phyloP scores from a whole-genome alignment of 192 early-diverging fungal genomes.

The Powellomyces hirtus region DNA sequence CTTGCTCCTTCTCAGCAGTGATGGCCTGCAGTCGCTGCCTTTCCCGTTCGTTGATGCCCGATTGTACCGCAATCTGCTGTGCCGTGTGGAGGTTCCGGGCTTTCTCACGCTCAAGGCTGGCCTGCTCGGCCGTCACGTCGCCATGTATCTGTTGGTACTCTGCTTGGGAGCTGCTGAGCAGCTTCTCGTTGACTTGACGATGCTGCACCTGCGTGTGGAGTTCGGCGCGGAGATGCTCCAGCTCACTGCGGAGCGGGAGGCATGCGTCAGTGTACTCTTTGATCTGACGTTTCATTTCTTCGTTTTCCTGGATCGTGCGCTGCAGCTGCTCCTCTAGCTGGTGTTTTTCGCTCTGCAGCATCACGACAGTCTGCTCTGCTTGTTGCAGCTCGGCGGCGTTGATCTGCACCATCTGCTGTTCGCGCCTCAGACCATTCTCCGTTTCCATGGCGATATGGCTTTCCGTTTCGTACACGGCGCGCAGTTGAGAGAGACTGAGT shows the following conservation, averaged over 20 bases:
- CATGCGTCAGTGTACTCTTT: conserved; percentile 58
- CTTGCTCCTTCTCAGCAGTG: background rate
- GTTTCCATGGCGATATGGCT: conserved; percentile 53
- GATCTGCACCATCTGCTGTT: conserved; percentile 44
- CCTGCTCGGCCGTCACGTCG: conserved; percentile 35
- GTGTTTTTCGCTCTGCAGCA: conserved; percentile 16
- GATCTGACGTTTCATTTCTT: conserved; percentile 45
- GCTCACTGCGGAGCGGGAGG: conserved; percentile 41
- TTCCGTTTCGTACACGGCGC: conserved; percentile 62
- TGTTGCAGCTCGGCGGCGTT: conserved; percentile 45
- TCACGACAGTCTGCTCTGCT: conserved; percentile 47
- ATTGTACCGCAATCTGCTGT: conserved; percentile 14
- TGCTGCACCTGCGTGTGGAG: conserved; percentile 58
- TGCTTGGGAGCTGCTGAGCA: conserved; percentile 55
- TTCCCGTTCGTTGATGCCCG: conserved; percentile 12
- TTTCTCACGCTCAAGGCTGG: conserved; percentile 25
- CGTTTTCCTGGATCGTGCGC: conserved; percentile 47
- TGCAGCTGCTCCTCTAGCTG: conserved; percentile 30
- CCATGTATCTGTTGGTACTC: conserved; percentile 61
- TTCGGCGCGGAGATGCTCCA: conserved; percentile 58
- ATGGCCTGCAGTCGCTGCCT: background rate
- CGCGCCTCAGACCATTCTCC: conserved; percentile 40
- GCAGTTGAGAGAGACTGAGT: conserved; percentile 52
- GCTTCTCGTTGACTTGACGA: conserved; percentile 64
- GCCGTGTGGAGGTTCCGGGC: conserved; percentile 2